Evolutionary conservation across 345 rosid genomes (phyloP), one percentile per base, ranked within the genome.

Genomic region (Acer yangbiense): DNA sequence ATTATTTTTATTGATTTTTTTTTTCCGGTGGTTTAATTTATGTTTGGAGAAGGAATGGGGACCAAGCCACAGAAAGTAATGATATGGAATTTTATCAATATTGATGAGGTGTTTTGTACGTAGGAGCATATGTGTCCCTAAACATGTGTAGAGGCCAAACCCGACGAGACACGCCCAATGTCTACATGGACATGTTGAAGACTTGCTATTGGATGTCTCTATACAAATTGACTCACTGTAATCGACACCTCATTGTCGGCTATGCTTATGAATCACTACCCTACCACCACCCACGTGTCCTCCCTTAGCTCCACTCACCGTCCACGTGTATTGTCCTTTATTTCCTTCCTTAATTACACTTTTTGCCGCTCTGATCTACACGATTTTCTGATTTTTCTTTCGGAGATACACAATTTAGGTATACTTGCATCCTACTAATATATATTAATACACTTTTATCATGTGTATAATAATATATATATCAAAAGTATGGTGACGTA

Each of bases 161-260:
- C 61, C 35, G 82, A 77, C 67, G 69, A 64, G 54, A 78, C 65
- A 32, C 63, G 58, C 46, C 46, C 18, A 72, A 79, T 17, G 76
- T 76, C 70, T 71, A 77, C 73, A 65, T 66, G 82, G 83, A 82
- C 85, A 78, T 64, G 83, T 65, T 25, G 71, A 9, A 68, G 20
- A 32, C 78, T 68, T 77, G 76, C 78, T 46, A 85, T 75, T 77
- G 85, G 85, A 21, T 75, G 81, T 80, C 85, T 39, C 23, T 2
- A 8, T 0, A 2, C 58, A 8, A 16, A 21, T 43, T 70, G 44
- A 66, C 39, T 12, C 16, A 10, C 57, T 23, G 66, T 44, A 67
- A 46, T 62, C 69, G 73, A 81, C 85, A 76, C 81, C 61, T 75
- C 76, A 71, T 76, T 76, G 80, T 85, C 79, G 87, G 83, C 72